Conservation (phyloP, 257 asterid genomes). For the Solanum ossicruentum region DNA sequence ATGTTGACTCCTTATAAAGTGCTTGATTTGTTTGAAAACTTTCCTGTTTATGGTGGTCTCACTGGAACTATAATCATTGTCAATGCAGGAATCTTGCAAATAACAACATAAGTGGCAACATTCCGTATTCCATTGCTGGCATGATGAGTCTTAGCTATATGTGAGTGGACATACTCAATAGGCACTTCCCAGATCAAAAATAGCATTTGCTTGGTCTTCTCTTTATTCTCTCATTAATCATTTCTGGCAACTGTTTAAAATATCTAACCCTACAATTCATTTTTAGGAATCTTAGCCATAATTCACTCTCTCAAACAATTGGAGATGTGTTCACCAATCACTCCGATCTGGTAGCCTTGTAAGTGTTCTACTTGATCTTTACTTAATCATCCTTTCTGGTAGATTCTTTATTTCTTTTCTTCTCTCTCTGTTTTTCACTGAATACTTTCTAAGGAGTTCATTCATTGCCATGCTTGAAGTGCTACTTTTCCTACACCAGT, state of each 20-base stretch:
- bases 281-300: conserved; percentile 71
- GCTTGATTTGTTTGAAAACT: conserved; percentile 6
- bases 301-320: conserved; percentile 51
- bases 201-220: not conserved
- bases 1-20: conserved; percentile 11
- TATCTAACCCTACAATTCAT: conserved; percentile 9
- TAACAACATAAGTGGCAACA: conserved; percentile 64
- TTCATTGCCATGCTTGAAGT: not conserved
- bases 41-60: conserved; percentile 1
- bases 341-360: conserved; percentile 55
- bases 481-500: not conserved
- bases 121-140: conserved; percentile 63
- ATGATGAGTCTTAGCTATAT: conserved; percentile 53
- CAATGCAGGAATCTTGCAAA: conserved; percentile 75
- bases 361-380: conserved; percentile 6
- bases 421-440: not conserved
- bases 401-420: not conserved
- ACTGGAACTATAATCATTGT: not conserved
- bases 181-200: not conserved
- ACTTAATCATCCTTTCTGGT: not conserved
- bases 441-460: not conserved
- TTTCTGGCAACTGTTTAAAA: not conserved
- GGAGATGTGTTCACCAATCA: conserved; percentile 77
- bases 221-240: not conserved
- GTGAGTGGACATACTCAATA: conserved; percentile 37